Percentiles rank a stretch among this genome's conserved stretches.
These are phyloP conservation scores for Amylocarpus encephaloides DNA, from an alignment of 2,329 filamentous ascomycete genomes.

Conservation along the genomic window DNA sequence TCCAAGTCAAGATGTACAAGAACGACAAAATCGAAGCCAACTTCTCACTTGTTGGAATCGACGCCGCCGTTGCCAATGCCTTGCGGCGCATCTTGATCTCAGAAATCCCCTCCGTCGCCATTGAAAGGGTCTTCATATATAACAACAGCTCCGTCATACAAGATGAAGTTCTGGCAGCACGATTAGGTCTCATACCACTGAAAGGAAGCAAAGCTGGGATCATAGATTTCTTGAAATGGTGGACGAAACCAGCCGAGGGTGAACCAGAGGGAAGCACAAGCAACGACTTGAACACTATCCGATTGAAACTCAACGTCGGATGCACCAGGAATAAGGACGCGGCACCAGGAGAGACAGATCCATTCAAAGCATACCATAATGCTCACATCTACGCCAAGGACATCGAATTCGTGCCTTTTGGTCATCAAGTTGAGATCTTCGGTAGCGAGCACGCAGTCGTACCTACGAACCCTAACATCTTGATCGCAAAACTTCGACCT, in stretches of 20 bases:
- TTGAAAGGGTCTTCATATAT: slow-evolving; percentile 86
- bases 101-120: slow-evolving; percentile 89
- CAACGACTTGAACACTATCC: slow-evolving; percentile 81
- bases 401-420: slow-evolving; percentile 70
- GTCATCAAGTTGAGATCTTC: slow-evolving; percentile 66
- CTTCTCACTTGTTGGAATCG: slow-evolving; percentile 88
- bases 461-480: slow-evolving; percentile 83
- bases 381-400: slow-evolving; percentile 76
- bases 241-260: slow-evolving; percentile 64
- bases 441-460: slow-evolving; percentile 60
- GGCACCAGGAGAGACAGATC: slow-evolving; percentile 67
- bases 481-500: slow-evolving; percentile 89
- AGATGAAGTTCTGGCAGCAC: slow-evolving; percentile 89
- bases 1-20: slow-evolving; percentile 76
- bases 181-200: slow-evolving; percentile 85
- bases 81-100: slow-evolving; percentile 94
- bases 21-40: slow-evolving; percentile 71
- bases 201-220: slow-evolving; percentile 72
- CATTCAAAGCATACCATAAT: slow-evolving; percentile 76
- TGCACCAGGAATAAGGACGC: slow-evolving; percentile 77
- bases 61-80: slow-evolving; percentile 91
- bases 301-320: slow-evolving; percentile 67
- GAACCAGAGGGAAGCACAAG: slow-evolving; percentile 47
- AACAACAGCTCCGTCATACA: slow-evolving; percentile 98
- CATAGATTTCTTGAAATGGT: slow-evolving; percentile 73